Evolutionary conservation across 192 early-diverging fungal species (phyloP).

Genomic region (Coemansia sp.): DNA sequence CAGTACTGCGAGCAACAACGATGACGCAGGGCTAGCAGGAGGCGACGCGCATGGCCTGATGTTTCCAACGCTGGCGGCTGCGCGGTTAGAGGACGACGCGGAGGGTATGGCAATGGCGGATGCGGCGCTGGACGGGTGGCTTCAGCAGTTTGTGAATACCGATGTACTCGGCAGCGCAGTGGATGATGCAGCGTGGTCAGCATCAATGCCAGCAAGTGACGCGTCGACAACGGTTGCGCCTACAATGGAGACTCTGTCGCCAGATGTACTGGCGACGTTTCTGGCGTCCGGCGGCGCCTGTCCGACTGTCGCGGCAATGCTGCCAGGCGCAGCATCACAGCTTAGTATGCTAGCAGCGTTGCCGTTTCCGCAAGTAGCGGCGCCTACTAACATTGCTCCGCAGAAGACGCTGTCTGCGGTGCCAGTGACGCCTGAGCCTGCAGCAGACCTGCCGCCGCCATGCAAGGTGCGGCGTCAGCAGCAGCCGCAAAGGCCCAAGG

Average conservation of each 20-base stretch:
- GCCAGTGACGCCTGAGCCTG: background rate
- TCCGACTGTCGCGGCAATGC: background rate
- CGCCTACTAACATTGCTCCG: conserved; percentile 34
- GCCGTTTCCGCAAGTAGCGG: conserved; percentile 15
- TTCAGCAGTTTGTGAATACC: conserved; percentile 50
- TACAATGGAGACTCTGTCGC: conserved; percentile 12
- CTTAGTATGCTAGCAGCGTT: conserved; percentile 31
- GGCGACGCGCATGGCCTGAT: conserved; percentile 2
- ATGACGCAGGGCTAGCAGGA: conserved; percentile 14
- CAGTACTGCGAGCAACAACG: conserved; percentile 30
- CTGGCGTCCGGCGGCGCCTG: conserved; percentile 12
- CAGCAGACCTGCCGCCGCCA: conserved; percentile 6
- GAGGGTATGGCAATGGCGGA: conserved; percentile 10
- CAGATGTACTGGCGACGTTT: conserved; percentile 25
- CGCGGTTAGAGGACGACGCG: background rate
- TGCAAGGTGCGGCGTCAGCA: conserved; percentile 11
- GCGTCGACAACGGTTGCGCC: conserved; percentile 18
- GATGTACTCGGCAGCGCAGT: conserved; percentile 22
- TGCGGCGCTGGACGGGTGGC: conserved; percentile 41
- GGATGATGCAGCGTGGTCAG: background rate
- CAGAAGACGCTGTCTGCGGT: conserved; percentile 35
- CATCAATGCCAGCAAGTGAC: background rate
- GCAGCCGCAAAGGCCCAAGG: background rate
- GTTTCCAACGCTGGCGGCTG: conserved; percentile 19
- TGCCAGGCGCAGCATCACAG: conserved; percentile 16